Conservation (phyloP, 1,284 basidiomycete species). For the Pterulicium gracile region DNA sequence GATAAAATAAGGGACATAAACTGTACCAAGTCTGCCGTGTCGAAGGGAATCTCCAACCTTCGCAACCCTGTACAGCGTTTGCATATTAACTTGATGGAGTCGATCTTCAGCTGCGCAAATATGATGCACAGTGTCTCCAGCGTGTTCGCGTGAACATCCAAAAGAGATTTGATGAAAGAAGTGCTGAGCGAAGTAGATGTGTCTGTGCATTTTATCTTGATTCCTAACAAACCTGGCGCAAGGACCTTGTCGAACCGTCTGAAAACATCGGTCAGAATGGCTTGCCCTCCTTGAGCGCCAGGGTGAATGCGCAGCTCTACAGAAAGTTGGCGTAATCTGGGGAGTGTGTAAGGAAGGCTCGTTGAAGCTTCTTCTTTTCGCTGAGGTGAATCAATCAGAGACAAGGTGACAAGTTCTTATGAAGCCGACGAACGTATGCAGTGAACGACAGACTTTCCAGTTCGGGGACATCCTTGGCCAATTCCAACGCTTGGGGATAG, state of each 20-base stretch:
- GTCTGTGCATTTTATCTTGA: constrained; percentile 40
- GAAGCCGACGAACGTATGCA: constrained; percentile 30
- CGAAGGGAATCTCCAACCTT: constrained; percentile 37
- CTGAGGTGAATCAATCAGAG: background rate
- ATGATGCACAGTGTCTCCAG: constrained; percentile 36
- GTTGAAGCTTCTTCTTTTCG: background rate
- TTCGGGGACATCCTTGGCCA: constrained; percentile 34
- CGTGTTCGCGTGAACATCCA: constrained; percentile 31
- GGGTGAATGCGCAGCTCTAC: background rate
- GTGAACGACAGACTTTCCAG: constrained; percentile 52
- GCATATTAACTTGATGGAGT: constrained; percentile 31
- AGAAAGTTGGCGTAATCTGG: background rate
- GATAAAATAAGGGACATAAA: constrained; percentile 8
- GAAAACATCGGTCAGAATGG: constrained; percentile 27
- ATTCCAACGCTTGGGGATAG: constrained; percentile 34
- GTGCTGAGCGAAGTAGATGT: constrained; percentile 25
- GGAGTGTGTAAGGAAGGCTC: background rate
- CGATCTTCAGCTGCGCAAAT: constrained; percentile 29
- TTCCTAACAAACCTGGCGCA: constrained; percentile 29
- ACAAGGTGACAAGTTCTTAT: no score
- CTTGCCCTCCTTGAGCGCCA: constrained; percentile 12
- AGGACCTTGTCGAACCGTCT: constrained; percentile 26
- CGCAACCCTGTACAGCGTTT: constrained; percentile 33
- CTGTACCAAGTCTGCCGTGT: constrained; percentile 41
- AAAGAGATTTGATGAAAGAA: constrained; percentile 29